Evolutionary conservation across 1,284 basidiomycete species (phyloP), one percentile per base, ranked within the genome.

Genomic region (Cutaneotrichosporon sp.): DNA sequence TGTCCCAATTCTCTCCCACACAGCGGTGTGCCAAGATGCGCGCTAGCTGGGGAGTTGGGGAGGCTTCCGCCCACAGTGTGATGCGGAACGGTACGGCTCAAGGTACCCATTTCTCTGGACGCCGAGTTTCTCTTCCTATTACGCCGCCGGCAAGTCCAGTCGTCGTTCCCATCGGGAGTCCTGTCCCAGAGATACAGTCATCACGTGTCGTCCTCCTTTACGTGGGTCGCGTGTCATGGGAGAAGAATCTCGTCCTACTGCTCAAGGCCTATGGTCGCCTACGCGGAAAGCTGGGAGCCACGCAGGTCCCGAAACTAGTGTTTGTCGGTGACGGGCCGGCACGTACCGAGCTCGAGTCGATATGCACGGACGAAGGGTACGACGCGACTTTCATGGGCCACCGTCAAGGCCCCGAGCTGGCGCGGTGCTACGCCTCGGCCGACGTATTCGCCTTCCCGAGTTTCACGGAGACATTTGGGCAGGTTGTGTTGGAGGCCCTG

Each of bases 241-340:
- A 82, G 66, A 82, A 82, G 70, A 82, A 82, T 62, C 76, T 82
- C 3, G 71, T 77, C n/a, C 73, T 82, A 6, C 70, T 82, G 5
- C 74, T 82, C 44, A 71, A 76, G 45, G 78, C 80, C 1, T 79
- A 79, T 61, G 60, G 64, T 5, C 55, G 68, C 5, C 65, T 80
- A 4, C 62, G 66, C 1, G 47, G 41, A 1, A 19, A 64, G 26
- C 49, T 72, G 6, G 60, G 59, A 0, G 43, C 48, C 17, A 53
- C 56, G 50, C 51, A 47, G 22, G 32, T 70, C 60, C 77, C 78
- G 20, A 79, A 79, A 58, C 75, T 81, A 20, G 76, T 81, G 4
- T 78, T 82, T 38, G 79, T 81, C 19, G 81, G 81, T 6, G 79
- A 82, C 52, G 81, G 81, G 0, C 80, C 81, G 0, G 79, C 80